These are phyloP conservation scores for Plasmodium inui DNA, from an alignment of 169 alveolate species.

Conservation along the genomic window DNA sequence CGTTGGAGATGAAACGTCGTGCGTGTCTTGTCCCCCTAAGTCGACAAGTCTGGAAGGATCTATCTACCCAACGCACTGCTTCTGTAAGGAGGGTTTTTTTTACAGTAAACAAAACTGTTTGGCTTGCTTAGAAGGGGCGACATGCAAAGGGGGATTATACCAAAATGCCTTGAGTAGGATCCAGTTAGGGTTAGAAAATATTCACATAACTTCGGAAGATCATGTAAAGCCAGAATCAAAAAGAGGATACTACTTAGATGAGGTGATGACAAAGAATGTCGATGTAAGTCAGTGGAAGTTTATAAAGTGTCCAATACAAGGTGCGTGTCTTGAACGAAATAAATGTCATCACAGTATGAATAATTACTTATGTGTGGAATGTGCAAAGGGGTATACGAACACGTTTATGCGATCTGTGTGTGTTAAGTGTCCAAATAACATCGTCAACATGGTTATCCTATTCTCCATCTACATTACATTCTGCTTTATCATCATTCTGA, in stretches of 20 bases:
- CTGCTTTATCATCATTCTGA: slow-evolving; percentile 84
- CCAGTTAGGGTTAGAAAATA: slow-evolving; percentile 69
- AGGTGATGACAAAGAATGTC: slow-evolving; percentile 73
- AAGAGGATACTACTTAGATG: slow-evolving; percentile 85
- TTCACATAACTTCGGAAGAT: slow-evolving; percentile 75
- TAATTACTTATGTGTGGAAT: slow-evolving; percentile 87
- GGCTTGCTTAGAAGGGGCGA: slow-evolving; percentile 88
- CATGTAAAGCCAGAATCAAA: slow-evolving; percentile 87
- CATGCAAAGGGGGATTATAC: slow-evolving; percentile 86
- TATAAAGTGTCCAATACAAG: slow-evolving; percentile 86
- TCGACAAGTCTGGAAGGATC: slow-evolving; percentile 87
- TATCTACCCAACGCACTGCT: slow-evolving; percentile 85
- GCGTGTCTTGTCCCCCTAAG: slow-evolving; percentile 86
- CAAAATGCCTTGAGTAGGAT: slow-evolving; percentile 38
- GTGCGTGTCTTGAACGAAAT: slow-evolving; percentile 84
- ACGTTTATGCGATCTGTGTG: slow-evolving; percentile 84
- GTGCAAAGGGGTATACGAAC: slow-evolving; percentile 87
- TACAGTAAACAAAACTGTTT: slow-evolving; percentile 85
- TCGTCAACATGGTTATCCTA: slow-evolving; percentile 72
- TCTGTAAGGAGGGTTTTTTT: slow-evolving; percentile 85
- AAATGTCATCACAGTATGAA: slow-evolving; percentile 86
- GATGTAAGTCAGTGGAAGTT: slow-evolving; percentile 87
- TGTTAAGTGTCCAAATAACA: slow-evolving; percentile 81
- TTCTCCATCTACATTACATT: slow-evolving; percentile 78
- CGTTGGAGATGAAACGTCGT: slow-evolving; percentile 85